Evolutionary conservation across 2,329 filamentous ascomycete genomes (phyloP).

Genomic region (Apiospora kogelbergensis): DNA sequence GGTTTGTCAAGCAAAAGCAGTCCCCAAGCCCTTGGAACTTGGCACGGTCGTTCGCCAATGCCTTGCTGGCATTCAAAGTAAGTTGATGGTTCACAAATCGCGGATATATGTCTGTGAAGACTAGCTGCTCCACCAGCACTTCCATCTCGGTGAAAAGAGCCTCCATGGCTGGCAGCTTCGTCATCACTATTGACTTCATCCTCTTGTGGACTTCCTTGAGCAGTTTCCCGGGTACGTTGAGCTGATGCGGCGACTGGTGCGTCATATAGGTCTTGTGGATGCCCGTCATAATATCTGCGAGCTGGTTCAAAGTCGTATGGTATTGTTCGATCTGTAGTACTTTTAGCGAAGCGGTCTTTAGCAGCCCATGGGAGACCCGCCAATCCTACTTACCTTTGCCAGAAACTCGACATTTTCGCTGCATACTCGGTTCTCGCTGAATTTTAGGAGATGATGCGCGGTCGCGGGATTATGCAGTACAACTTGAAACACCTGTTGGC

Average conservation of each 20-base stretch:
- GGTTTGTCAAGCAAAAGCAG: conserved; percentile 45
- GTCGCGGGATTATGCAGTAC: conserved; percentile 43
- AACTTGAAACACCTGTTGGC: conserved; percentile 39
- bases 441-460: conserved; percentile 41
- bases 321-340: conserved; percentile 41
- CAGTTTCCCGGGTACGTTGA: conserved; percentile 29
- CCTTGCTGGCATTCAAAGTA: conserved; percentile 36
- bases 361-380: neutral
- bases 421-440: conserved; percentile 38
- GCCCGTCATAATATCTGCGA: conserved; percentile 38
- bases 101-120: conserved; percentile 46
- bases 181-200: conserved; percentile 27
- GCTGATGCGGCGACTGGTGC: conserved; percentile 14
- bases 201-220: conserved; percentile 30
- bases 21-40: conserved; percentile 43
- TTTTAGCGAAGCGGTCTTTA: neutral
- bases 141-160: conserved; percentile 40
- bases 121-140: conserved; percentile 39
- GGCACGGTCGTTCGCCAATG: conserved; percentile 28
- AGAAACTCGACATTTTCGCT: conserved; percentile 47
- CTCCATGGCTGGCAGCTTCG: conserved; percentile 36
- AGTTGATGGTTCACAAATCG: conserved; percentile 51
- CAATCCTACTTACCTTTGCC: conserved; percentile 35
- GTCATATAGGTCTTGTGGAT: conserved; percentile 31
- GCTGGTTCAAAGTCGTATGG: conserved; percentile 38